Evolutionary conservation across 805 yeast genomes (phyloP).

Genomic region (Metschnikowia koreensis): DNA sequence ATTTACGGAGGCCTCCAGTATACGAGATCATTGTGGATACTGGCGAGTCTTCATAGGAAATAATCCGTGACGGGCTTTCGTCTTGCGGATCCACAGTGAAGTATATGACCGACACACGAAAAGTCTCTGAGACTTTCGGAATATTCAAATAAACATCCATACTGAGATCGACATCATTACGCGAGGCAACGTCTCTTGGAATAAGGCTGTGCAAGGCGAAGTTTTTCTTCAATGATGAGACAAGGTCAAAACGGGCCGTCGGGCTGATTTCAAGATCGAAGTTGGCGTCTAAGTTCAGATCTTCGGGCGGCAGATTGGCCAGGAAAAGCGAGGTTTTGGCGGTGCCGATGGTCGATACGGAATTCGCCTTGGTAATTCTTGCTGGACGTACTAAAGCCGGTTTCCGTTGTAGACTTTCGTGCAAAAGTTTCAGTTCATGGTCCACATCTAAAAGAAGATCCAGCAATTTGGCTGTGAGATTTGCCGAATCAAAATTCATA

Average conservation of each 20-base stretch:
- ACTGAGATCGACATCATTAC: constrained; percentile 34
- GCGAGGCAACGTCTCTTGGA: constrained; percentile 32
- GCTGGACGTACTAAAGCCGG: neutral
- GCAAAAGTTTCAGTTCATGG: constrained; percentile 14
- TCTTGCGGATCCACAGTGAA: constrained; percentile 20
- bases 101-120: constrained; percentile 23
- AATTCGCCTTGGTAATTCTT: constrained; percentile 5
- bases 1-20: constrained; percentile 42
- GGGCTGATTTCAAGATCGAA: constrained; percentile 14
- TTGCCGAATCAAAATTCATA: constrained; percentile 56
- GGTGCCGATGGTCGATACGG: constrained; percentile 12
- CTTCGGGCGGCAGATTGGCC: constrained; percentile 12
- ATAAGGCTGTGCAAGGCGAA: constrained; percentile 32
- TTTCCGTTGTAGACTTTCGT: constrained; percentile 13
- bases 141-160: constrained; percentile 34
- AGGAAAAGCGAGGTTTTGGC: constrained; percentile 6
- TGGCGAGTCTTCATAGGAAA: constrained; percentile 26
- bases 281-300: constrained; percentile 11
- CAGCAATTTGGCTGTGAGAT: constrained; percentile 50
- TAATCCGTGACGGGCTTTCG: constrained; percentile 30
- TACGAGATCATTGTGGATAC: constrained; percentile 33
- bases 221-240: constrained; percentile 34
- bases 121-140: constrained; percentile 20
- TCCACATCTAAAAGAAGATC: constrained; percentile 14
- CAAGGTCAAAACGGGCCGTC: constrained; percentile 32